These are phyloP conservation scores for Xerophyta viscosa DNA, from an alignment of 106 monocot genomes.

Conservation along the genomic window DNA sequence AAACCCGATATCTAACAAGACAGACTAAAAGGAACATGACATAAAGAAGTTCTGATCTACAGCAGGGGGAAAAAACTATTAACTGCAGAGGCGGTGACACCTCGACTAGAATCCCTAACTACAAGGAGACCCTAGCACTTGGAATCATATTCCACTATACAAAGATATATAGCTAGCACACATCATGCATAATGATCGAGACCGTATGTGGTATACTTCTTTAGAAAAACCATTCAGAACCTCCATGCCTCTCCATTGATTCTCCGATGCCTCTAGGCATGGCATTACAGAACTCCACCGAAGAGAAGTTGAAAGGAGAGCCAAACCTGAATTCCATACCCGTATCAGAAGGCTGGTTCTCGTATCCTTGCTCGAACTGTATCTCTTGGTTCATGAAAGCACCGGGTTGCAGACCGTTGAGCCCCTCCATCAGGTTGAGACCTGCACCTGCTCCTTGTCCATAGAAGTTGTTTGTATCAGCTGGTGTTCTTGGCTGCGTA, in stretches of 20 bases:
- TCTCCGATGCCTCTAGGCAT: background rate
- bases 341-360: slow-evolving; percentile 2
- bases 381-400: background rate
- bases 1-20: no score
- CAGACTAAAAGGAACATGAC: no score
- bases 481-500: background rate
- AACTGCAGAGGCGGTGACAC: no score
- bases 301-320: background rate
- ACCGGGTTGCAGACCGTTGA: slow-evolving; percentile 1
- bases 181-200: no score
- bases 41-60: no score
- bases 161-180: no score
- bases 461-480: background rate
- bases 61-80: no score
- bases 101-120: no score
- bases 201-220: no score
- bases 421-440: background rate
- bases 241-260: slow-evolving; percentile 1
- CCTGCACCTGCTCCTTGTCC: background rate
- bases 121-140: no score
- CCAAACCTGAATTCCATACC: slow-evolving; percentile 10
- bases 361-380: slow-evolving; percentile 3
- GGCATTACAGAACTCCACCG: background rate
- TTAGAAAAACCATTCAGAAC: slow-evolving; percentile 4
- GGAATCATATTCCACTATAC: no score